Base-by-base conservation (phyloP, 305 asterid species). In the Solanum hybrid region DNA sequence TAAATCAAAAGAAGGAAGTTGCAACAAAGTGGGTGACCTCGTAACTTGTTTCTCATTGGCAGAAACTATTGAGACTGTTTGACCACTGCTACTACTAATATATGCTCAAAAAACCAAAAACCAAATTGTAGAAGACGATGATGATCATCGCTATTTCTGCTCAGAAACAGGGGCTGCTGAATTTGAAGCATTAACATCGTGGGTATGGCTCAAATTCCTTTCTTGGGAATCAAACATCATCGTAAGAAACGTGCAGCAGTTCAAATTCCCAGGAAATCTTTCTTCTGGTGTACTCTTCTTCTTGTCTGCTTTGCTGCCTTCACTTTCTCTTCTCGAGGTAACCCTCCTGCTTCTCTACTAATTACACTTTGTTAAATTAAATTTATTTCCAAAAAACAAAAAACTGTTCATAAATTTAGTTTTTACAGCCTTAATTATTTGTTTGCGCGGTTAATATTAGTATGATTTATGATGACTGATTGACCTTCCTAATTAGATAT, bases 321-420 rank as follows among this genome's bases (percentile, higher is more conserved):
- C 88, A 88, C 91, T 89, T 91, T 91, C 91, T 90, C 92, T 85
- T 85, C 88, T 69, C 72, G 60, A 90, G 96, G 96, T 93, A 87
- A 4, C 22, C 19, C 6, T n/a, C 15, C 10, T 32, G 27, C 6
- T 40, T 76, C 15, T 76, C 24, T 37, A 24, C 17, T 38, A 38
- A 6, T 14, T 3, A 22, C 14, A 66, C 78, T 71, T 11, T 71
- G 35, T 73, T 73, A 13, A 72, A 27, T 26, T 71, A 12, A 4
- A 11, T 66, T 66, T 10, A 66, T 56, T 56, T 56, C 24, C 10
- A 45, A 45, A 14, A 5, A 56, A 51, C 0, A 11, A 40, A 40
- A 40, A 40, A 56, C 69, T 2, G 3, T 2, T 51, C 64, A 51
- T 45, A 45, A 45, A 45, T 51, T 17, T 17, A 51, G n/a, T 26